Base-by-base conservation (phyloP, 1,139 yeast genomes). In the Yamadazyma friedrichii region DNA sequence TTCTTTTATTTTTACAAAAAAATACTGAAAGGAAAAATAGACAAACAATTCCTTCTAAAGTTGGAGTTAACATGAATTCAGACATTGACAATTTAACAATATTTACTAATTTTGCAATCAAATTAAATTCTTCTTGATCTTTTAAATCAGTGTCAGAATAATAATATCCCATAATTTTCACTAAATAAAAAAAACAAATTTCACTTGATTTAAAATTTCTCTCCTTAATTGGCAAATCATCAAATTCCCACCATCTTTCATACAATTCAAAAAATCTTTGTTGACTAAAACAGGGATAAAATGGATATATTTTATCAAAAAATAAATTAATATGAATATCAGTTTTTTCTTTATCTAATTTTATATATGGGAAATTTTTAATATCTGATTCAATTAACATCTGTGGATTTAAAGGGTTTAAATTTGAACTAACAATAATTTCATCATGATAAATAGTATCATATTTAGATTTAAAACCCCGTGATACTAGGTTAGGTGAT, bases 11-110 rank as follows among this genome's bases (percentile, higher is more conserved):
- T 40, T 73, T 60, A 33, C 70, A 69, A 28, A 70, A 49, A 50
- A 70, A 67, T n/a, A 66, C 58, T 0, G 76, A 63, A 29, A 71
- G 55, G 22, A 72, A 47, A 33, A 65, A 59, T 9, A 72, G 46
- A 17, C 70, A 56, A 29, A 73, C 55, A n/a, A 74, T 67, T 1
- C 78, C 74, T 37, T 63, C 65, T 11, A 67, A 47, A 1, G 68
- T 59, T 1, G 78, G 75, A 1, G 70, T 66, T 20, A 71, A 46
- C 17, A 70, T 59, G 33, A 69, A 62, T 43, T 70, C 76, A n/a
- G 70, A 58, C 2, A 74, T 48, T 0, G 70, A 59, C 8, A 70
- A 42, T 41, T 68, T 67, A 16, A 73, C 57, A 9, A 69, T 58
- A 17, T 40, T 41, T 8, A 45, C 27, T 34, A 47, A 29, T 32